Conservation (phyloP, 345 rosid species). For the Nasturtium officinale region DNA sequence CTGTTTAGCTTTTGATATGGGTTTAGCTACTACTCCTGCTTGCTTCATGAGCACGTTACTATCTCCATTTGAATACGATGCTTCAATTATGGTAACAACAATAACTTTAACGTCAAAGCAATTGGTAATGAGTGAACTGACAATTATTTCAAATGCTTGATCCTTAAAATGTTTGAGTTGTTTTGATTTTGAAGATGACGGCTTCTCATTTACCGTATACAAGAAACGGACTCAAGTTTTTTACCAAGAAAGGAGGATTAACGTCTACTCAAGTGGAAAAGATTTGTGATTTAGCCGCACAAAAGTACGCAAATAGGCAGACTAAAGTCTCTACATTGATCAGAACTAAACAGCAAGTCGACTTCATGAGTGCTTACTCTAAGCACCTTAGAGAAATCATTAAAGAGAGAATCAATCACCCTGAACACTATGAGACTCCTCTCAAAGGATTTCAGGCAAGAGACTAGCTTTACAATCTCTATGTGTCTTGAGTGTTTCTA, state of each 20-base stretch:
- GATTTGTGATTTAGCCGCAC: slow-evolving; percentile 73
- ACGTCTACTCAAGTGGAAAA: slow-evolving; percentile 84
- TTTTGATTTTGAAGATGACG: slow-evolving; percentile 62
- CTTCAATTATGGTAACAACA: slow-evolving; percentile 73
- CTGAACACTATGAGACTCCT: slow-evolving; percentile 76
- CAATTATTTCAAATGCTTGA: not conserved
- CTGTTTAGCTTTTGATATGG: slow-evolving; percentile 76
- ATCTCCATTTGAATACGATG: slow-evolving; percentile 73
- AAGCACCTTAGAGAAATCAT: slow-evolving; percentile 68
- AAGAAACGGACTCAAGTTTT: slow-evolving; percentile 85
- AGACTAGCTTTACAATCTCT: slow-evolving; percentile 10
- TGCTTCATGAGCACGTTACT: slow-evolving; percentile 91
- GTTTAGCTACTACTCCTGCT: slow-evolving; percentile 95
- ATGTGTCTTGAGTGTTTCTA: not conserved
- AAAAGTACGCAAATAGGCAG: slow-evolving; percentile 68
- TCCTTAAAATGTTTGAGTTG: not conserved
- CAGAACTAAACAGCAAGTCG: slow-evolving; percentile 51
- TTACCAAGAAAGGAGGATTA: slow-evolving; percentile 87
- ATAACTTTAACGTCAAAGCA: not conserved
- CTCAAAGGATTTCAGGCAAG: slow-evolving; percentile 80
- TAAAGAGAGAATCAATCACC: slow-evolving; percentile 79
- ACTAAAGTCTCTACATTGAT: slow-evolving; percentile 65
- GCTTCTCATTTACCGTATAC: slow-evolving; percentile 97
- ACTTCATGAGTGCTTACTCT: slow-evolving; percentile 82
- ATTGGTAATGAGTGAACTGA: not conserved